phyloP scores from a whole-genome alignment of 208 protist genomes.

The Trichomonas gallinae region DNA sequence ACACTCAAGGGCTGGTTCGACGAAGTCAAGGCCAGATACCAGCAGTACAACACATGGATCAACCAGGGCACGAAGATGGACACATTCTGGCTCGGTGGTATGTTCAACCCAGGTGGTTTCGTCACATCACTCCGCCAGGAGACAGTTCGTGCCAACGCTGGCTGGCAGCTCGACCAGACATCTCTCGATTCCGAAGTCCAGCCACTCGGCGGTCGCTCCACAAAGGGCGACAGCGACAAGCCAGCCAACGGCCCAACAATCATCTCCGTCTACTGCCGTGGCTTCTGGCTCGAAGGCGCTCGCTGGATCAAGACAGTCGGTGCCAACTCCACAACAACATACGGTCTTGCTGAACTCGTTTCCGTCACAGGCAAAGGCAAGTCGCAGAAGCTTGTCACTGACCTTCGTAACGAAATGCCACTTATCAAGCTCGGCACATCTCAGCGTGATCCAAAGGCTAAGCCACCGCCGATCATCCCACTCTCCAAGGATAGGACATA shows the following conservation, averaged over 20 bases:
- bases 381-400: neutral
- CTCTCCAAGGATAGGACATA: slow-evolving; percentile 47
- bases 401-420: slow-evolving; percentile 59
- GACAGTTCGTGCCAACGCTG: slow-evolving; percentile 49
- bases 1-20: slow-evolving; percentile 82
- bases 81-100: slow-evolving; percentile 78
- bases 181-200: slow-evolving; percentile 75
- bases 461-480: neutral
- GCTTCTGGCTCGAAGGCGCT: slow-evolving; percentile 84
- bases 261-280: slow-evolving; percentile 88
- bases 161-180: slow-evolving; percentile 87
- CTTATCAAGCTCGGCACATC: slow-evolving; percentile 77
- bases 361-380: neutral
- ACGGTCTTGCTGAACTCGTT: slow-evolving; percentile 74
- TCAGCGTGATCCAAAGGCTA: slow-evolving; percentile 44
- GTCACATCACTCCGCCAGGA: slow-evolving; percentile 91
- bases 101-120: slow-evolving; percentile 94
- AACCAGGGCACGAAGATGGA: slow-evolving; percentile 62
- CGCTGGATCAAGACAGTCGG: slow-evolving; percentile 68
- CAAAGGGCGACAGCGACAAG: slow-evolving; percentile 39
- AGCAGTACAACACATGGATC: slow-evolving; percentile 80
- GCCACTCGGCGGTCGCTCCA: neutral
- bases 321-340: slow-evolving; percentile 38
- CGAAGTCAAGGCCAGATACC: slow-evolving; percentile 69
- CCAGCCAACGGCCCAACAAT: no score